These are phyloP conservation scores for Lachancea meyersii DNA, from an alignment of 805 yeast genomes.

Conservation along the genomic window DNA sequence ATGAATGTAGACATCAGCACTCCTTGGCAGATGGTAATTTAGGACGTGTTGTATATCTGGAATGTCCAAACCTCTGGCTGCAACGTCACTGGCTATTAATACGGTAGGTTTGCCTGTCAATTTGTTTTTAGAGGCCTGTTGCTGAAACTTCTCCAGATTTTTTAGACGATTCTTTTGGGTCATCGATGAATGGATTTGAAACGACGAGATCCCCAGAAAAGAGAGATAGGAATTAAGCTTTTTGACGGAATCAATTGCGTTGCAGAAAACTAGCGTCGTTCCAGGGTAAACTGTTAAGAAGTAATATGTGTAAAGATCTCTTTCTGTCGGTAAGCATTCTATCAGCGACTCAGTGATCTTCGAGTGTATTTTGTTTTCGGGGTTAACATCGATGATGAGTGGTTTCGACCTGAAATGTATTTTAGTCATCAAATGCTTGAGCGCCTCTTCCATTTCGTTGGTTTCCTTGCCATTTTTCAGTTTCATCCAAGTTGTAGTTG, in stretches of 20 bases:
- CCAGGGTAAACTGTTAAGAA: slow-evolving; percentile 84
- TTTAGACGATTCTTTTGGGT: slow-evolving; percentile 87
- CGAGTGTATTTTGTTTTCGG: slow-evolving; percentile 69
- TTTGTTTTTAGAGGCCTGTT: slow-evolving; percentile 36
- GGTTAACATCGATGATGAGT: slow-evolving; percentile 74
- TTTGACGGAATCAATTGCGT: slow-evolving; percentile 91
- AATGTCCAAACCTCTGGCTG: slow-evolving; percentile 96
- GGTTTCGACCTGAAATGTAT: slow-evolving; percentile 71
- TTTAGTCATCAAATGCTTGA: slow-evolving; percentile 59
- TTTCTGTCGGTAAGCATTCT: slow-evolving; percentile 84
- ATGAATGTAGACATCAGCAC: slow-evolving; percentile 92
- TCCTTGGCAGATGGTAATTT: slow-evolving; percentile 90
- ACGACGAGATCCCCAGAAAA: slow-evolving; percentile 58
- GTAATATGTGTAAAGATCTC: slow-evolving; percentile 86
- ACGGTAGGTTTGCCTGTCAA: slow-evolving; percentile 51
- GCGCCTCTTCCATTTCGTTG: slow-evolving; percentile 49
- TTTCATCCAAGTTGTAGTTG: slow-evolving; percentile 33
- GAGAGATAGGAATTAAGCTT: slow-evolving; percentile 71
- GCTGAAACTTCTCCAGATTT: slow-evolving; percentile 73
- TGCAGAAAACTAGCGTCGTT: slow-evolving; percentile 82
- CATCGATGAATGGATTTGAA: slow-evolving; percentile 90
- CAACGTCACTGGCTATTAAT: slow-evolving; percentile 91
- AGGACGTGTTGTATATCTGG: slow-evolving; percentile 87
- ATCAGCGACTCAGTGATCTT: slow-evolving; percentile 78
- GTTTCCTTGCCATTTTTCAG: slow-evolving; percentile 16